Evolutionary conservation across 495 filamentous ascomycete genomes (phyloP).

Genomic region (Tuber microsphaerosporum): DNA sequence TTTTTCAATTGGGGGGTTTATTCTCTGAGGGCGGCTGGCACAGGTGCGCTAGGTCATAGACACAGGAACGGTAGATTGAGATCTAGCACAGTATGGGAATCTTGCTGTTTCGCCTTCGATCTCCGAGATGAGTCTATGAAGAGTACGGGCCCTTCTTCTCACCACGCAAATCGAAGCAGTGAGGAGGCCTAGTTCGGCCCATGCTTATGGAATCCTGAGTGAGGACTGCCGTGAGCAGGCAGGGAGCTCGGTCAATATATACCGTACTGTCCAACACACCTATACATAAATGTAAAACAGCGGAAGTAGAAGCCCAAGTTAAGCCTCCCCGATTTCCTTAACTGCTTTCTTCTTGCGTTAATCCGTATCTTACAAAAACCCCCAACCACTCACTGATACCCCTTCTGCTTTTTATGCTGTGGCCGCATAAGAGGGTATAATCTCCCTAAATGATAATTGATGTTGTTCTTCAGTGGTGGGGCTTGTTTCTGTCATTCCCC

Average conservation of each 20-base stretch:
- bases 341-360: not conserved
- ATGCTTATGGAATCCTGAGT: not conserved
- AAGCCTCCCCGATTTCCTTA: not conserved
- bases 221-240: not conserved
- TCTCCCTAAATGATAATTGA: constrained; percentile 89
- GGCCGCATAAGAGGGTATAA: constrained; percentile 74
- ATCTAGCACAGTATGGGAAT: not conserved
- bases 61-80: not conserved
- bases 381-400: constrained; percentile 38
- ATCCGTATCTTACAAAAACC: constrained; percentile 10
- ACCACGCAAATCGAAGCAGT: not conserved
- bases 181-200: not conserved
- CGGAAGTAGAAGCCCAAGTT: not conserved
- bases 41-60: not conserved
- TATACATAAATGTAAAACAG: not conserved
- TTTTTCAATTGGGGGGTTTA: not conserved
- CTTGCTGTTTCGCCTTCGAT: not conserved
- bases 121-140: too few relatives aligned
- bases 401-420: constrained; percentile 61
- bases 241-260: not conserved
- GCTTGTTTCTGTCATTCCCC: constrained; percentile 51
- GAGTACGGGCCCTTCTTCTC: not conserved
- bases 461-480: constrained; percentile 66
- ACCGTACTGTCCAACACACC: not conserved
- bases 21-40: not conserved